phyloP scores from a whole-genome alignment of 2,329 filamentous ascomycete genomes.

The Monosporascus sp. region DNA sequence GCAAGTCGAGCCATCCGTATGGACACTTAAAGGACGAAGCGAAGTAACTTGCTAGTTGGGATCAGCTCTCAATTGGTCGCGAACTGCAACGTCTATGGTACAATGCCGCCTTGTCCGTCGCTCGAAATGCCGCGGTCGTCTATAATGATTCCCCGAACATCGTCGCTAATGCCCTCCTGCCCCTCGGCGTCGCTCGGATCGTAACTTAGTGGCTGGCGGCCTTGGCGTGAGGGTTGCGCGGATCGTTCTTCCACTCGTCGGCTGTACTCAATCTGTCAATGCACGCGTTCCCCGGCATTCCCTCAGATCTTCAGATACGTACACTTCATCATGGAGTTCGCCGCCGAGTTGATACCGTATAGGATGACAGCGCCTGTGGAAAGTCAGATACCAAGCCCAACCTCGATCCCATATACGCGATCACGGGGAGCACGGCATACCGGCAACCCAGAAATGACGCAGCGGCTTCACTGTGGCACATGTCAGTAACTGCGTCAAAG shows the following conservation, averaged over 20 bases:
- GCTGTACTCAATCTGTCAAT: constrained; percentile 43
- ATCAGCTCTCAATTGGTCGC: constrained; percentile 13
- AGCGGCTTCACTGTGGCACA: constrained; percentile 69
- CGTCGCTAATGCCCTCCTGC: constrained; percentile 11
- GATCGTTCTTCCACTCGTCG: constrained; percentile 96
- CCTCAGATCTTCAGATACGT: constrained; percentile 25
- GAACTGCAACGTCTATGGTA: constrained; percentile 26
- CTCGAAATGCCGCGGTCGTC: constrained; percentile 18
- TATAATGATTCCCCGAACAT: constrained; percentile 15
- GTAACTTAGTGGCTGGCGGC: constrained; percentile 37
- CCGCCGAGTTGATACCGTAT: constrained; percentile 85
- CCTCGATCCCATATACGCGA: too few relatives aligned
- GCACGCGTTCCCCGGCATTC: constrained; percentile 18
- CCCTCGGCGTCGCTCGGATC: neutral
- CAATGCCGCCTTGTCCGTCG: constrained; percentile 18
- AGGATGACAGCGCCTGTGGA: constrained; percentile 70
- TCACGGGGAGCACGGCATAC: constrained; percentile 51
- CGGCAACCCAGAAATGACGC: constrained; percentile 89
- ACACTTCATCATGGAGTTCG: constrained; percentile 75
- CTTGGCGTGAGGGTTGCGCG: constrained; percentile 69
- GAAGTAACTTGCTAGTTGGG: constrained; percentile 6
- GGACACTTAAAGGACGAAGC: neutral
- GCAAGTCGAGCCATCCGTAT: neutral
- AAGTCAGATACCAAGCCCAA: constrained; percentile 15
- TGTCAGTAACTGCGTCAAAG: constrained; percentile 21